Percentiles rank a stretch among this genome's conserved stretches.
Evolutionary conservation across 495 filamentous ascomycete species (phyloP).

Genomic region (Xylaria nigripes): DNA sequence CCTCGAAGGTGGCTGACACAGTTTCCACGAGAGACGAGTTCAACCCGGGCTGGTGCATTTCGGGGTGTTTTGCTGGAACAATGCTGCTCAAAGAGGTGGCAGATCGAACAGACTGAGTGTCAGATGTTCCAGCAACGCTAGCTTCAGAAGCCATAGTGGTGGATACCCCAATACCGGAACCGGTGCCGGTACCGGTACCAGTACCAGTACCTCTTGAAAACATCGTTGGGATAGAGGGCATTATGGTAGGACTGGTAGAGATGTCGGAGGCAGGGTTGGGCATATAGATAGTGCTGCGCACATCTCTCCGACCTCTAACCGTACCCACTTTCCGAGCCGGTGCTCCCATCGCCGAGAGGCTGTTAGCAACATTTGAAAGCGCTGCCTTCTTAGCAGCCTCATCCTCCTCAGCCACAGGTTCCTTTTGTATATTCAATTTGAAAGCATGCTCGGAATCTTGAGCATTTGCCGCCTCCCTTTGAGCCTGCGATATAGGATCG

Average conservation of each 20-base stretch:
- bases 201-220: conserved; percentile 36
- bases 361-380: conserved; percentile 84
- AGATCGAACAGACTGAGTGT: conserved; percentile 87
- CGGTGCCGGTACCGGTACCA: no score
- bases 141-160: conserved; percentile 44
- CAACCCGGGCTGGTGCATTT: conserved; percentile 71
- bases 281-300: conserved; percentile 79
- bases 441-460: conserved; percentile 63
- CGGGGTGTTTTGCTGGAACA: conserved; percentile 61
- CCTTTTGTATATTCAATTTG: conserved; percentile 85
- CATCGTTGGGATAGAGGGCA: conserved; percentile 38
- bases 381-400: conserved; percentile 74
- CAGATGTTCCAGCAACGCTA: conserved; percentile 52
- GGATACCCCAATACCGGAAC: no score
- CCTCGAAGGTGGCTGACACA: conserved; percentile 73
- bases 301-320: conserved; percentile 80
- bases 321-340: conserved; percentile 64
- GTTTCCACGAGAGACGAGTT: conserved; percentile 91
- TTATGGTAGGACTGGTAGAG: conserved; percentile 31
- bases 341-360: conserved; percentile 50
- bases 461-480: conserved; percentile 65
- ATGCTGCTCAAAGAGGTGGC: conserved; percentile 68
- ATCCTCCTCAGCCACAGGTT: conserved; percentile 90
- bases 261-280: conserved; percentile 40
- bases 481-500: conserved; percentile 77